A percentile compares a stretch with the other conserved stretches of the same genome.
Evolutionary conservation across 345 rosid genomes (phyloP).

Genomic region (Clausena lansium): DNA sequence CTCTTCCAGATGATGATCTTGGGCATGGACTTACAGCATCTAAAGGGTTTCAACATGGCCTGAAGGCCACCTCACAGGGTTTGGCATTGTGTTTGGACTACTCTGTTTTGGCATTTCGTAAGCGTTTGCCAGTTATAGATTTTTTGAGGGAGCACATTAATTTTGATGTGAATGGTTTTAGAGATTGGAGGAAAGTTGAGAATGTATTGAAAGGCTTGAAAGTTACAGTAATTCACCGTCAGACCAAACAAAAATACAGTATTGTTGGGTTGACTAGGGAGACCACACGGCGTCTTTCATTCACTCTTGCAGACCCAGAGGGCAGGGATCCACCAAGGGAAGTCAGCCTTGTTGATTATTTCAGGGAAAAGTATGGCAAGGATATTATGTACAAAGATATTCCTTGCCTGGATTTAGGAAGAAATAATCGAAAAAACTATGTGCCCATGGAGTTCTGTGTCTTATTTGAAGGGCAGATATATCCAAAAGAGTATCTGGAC

Average conservation of each 20-base stretch:
- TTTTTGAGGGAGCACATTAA: slow-evolving; percentile 50
- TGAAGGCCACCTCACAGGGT: slow-evolving; percentile 75
- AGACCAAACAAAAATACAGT: slow-evolving; percentile 56
- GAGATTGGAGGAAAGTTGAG: slow-evolving; percentile 35
- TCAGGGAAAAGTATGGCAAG: slow-evolving; percentile 46
- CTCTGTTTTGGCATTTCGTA: slow-evolving; percentile 69
- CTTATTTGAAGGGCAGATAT: slow-evolving; percentile 75
- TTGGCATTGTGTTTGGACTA: slow-evolving; percentile 72
- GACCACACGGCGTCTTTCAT: slow-evolving; percentile 35
- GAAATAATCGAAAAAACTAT: slow-evolving; percentile 38
- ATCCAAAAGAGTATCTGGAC: slow-evolving; percentile 66
- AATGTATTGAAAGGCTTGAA: slow-evolving; percentile 45
- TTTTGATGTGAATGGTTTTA: slow-evolving; percentile 28
- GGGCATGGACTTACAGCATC: slow-evolving; percentile 61
- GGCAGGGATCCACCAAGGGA: slow-evolving; percentile 30
- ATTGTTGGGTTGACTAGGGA: slow-evolving; percentile 49
- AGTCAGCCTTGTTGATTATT: slow-evolving; percentile 52
- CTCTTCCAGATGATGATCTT: slow-evolving; percentile 37
- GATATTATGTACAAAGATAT: slow-evolving; percentile 45
- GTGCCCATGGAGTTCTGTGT: slow-evolving; percentile 86
- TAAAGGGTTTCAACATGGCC: slow-evolving; percentile 71
- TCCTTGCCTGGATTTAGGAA: slow-evolving; percentile 77
- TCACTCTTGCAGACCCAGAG: slow-evolving; percentile 44
- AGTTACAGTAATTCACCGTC: slow-evolving; percentile 64
- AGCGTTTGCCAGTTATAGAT: slow-evolving; percentile 53